These are phyloP conservation scores for Phaeosphaeriaceae sp. DNA, from an alignment of 2,329 filamentous ascomycete species.

Conservation along the genomic window DNA sequence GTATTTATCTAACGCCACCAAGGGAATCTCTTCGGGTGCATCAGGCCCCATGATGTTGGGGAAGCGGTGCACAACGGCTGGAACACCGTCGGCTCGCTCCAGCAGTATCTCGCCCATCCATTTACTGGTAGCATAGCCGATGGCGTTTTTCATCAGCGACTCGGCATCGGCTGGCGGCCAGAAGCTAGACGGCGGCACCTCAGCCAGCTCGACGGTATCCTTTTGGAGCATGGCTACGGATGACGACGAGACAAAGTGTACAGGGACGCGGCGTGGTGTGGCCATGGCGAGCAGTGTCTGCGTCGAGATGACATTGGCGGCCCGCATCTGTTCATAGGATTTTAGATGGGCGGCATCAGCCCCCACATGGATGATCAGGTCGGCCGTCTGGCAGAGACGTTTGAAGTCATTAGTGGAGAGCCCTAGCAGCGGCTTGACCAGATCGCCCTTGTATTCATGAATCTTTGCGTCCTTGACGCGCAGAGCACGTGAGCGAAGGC, in stretches of 20 bases:
- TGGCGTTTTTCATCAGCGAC: constrained; percentile 10
- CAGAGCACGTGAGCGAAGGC: constrained; percentile 2
- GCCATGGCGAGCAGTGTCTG: constrained; percentile 9
- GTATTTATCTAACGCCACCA: constrained; percentile 14
- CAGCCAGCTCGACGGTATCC: neutral
- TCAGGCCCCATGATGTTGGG: constrained; percentile 18
- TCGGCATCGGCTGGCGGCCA: constrained; percentile 5
- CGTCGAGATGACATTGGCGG: constrained; percentile 6
- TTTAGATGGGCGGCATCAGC: constrained; percentile 30
- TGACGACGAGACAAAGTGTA: constrained; percentile 22
- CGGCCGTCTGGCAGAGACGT: neutral
- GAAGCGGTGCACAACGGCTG: constrained; percentile 14
- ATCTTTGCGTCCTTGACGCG: constrained; percentile 3
- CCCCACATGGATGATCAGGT: constrained; percentile 26
- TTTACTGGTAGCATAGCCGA: constrained; percentile 19
- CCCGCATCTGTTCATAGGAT: constrained; percentile 22
- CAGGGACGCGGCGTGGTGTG: constrained; percentile 4
- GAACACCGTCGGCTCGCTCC: constrained; percentile 6
- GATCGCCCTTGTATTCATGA: constrained; percentile 9
- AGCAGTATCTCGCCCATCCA: constrained; percentile 18
- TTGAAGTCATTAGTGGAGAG: constrained; percentile 3
- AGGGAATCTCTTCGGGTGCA: constrained; percentile 9
- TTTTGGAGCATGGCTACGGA: constrained; percentile 9
- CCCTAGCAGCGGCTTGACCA: constrained; percentile 11
- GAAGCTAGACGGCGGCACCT: neutral